phyloP scores from a whole-genome alignment of 495 filamentous ascomycete genomes.

The Aspergillus homomorphus region DNA sequence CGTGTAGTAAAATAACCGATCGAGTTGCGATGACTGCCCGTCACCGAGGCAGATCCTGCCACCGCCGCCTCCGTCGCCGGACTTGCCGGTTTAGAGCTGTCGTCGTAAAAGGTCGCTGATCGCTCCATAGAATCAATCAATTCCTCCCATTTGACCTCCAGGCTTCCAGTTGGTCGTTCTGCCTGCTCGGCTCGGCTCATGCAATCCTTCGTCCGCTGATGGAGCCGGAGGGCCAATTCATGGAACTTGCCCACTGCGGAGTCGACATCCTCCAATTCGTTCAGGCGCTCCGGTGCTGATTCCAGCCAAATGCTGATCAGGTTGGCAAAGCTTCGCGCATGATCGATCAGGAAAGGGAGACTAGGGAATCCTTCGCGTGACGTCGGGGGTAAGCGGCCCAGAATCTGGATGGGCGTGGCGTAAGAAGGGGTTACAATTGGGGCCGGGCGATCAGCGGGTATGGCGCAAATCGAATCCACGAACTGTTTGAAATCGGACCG shows the following conservation, averaged over 20 bases:
- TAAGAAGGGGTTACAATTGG: constrained; percentile 78
- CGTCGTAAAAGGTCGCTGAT: constrained; percentile 48
- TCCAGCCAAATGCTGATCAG: constrained; percentile 87
- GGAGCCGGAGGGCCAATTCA: constrained; percentile 64
- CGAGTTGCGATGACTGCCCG: constrained; percentile 41
- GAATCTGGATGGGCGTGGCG: constrained; percentile 87
- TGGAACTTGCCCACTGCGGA: constrained; percentile 62
- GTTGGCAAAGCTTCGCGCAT: constrained; percentile 82
- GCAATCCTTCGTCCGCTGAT: constrained; percentile 70
- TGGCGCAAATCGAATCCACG: constrained; percentile 79
- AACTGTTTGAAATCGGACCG: constrained; percentile 74
- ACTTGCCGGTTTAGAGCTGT: constrained; percentile 37
- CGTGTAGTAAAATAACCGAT: constrained; percentile 43
- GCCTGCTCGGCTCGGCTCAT: constrained; percentile 68
- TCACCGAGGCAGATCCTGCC: constrained; percentile 35
- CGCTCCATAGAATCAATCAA: constrained; percentile 65
- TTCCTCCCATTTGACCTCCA: constrained; percentile 69
- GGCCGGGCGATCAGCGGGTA: constrained; percentile 66
- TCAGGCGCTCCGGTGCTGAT: constrained; percentile 36
- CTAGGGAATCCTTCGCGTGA: constrained; percentile 92
- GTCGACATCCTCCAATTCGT: constrained; percentile 40
- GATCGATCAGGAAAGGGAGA: constrained; percentile 91
- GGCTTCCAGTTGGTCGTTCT: constrained; percentile 56
- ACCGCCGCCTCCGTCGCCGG: constrained; percentile 39
- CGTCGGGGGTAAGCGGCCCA: constrained; percentile 74